phyloP scores from a whole-genome alignment of 176 grass and related monocot genomes.

The Puya raimondii region DNA sequence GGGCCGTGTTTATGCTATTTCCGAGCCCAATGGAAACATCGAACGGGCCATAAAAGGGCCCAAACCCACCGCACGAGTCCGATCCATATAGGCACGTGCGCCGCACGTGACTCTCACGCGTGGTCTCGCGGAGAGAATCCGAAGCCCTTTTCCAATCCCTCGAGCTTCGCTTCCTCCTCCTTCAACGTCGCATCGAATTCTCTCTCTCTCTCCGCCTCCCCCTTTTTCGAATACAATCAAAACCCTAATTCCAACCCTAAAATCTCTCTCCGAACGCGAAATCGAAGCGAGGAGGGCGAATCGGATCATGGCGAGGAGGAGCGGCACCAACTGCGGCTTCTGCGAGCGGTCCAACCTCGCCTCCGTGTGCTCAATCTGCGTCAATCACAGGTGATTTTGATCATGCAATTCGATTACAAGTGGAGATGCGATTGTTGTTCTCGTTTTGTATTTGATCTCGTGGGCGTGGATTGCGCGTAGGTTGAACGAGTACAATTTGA shows the following conservation, averaged over 20 bases:
- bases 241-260: not conserved
- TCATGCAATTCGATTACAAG: not conserved
- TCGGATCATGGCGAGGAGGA: slow-evolving; percentile 17
- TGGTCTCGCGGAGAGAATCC: no score
- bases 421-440: not conserved
- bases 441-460: not conserved
- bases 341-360: slow-evolving; percentile 84
- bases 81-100: no score
- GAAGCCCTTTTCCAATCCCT: not conserved
- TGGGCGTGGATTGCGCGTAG: slow-evolving; percentile 22
- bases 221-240: not conserved
- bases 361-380: slow-evolving; percentile 69
- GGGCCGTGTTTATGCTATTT: no score
- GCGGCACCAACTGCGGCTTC: slow-evolving; percentile 43
- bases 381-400: slow-evolving; percentile 45
- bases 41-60: no score
- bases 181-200: not conserved
- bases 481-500: slow-evolving; percentile 47
- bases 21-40: no score
- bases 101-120: no score
- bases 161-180: not conserved
- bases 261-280: not conserved
- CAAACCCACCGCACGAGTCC: no score
- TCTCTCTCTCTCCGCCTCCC: not conserved
- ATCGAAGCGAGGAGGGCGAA: not conserved